phyloP scores from a whole-genome alignment of 805 yeast species.

The Lipomyces spencermartinsiae region DNA sequence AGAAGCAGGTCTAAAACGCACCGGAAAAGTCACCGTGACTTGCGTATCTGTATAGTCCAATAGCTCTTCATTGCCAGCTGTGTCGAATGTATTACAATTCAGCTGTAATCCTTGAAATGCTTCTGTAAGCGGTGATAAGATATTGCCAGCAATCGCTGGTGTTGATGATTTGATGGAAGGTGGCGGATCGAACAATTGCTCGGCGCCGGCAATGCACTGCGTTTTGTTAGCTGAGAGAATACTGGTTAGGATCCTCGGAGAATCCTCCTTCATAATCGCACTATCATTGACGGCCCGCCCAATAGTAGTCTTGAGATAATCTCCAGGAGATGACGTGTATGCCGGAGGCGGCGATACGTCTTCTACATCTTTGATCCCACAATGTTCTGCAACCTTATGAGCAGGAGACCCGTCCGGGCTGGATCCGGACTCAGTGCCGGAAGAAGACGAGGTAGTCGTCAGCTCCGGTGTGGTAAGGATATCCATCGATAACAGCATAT shows the following conservation, averaged over 20 bases:
- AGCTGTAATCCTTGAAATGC: background rate
- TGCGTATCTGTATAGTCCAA: background rate
- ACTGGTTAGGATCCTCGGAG: background rate
- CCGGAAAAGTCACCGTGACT: background rate
- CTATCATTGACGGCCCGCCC: background rate
- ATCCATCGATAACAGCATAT: background rate
- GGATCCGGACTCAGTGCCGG: background rate
- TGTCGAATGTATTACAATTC: background rate
- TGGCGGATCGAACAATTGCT: background rate
- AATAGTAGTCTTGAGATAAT: background rate
- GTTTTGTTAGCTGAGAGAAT: background rate
- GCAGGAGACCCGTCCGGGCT: background rate
- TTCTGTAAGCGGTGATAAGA: background rate
- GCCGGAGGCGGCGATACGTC: background rate
- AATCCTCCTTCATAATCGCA: background rate
- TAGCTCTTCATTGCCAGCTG: background rate
- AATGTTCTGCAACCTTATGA: background rate
- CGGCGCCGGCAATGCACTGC: background rate
- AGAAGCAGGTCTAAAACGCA: background rate
- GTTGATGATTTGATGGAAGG: background rate
- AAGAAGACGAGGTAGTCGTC: background rate
- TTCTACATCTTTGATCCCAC: background rate
- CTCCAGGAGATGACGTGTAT: background rate
- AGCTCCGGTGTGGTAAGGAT: background rate
- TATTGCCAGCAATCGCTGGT: background rate